Conservation (phyloP, 768 basidiomycete genomes). For the Termitomyces eurrhizus region DNA sequence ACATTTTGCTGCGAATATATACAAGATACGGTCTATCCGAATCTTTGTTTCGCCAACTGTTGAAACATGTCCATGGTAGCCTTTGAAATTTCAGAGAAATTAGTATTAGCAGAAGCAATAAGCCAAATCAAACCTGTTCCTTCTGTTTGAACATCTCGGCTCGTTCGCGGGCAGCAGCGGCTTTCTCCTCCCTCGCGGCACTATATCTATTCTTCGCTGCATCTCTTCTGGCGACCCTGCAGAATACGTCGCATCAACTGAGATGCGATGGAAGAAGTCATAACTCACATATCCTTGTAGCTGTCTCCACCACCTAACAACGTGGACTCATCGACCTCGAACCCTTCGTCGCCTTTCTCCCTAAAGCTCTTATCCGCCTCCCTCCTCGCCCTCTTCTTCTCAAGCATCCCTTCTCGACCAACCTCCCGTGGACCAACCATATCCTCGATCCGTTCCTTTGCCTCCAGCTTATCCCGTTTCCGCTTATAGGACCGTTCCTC, state of each 20-base stretch:
- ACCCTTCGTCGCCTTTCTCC: slow-evolving; percentile 73
- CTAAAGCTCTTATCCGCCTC: slow-evolving; percentile 69
- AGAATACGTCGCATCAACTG: slow-evolving; percentile 6
- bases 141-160: slow-evolving; percentile 63
- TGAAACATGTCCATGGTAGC: slow-evolving; percentile 98
- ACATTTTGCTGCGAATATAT: not conserved
- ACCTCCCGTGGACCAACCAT: slow-evolving; percentile 75
- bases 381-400: slow-evolving; percentile 76
- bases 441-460: slow-evolving; percentile 71
- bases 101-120: not conserved
- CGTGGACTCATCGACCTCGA: slow-evolving; percentile 75
- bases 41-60: slow-evolving; percentile 47
- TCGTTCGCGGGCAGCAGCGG: slow-evolving; percentile 54
- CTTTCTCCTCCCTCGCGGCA: slow-evolving; percentile 43
- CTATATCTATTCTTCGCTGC: slow-evolving; percentile 61
- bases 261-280: not conserved
- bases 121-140: slow-evolving; percentile 49
- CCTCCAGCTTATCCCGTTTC: slow-evolving; percentile 63
- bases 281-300: slow-evolving; percentile 70
- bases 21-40: slow-evolving; percentile 1
- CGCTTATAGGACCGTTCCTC: slow-evolving; percentile 56
- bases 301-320: slow-evolving; percentile 82
- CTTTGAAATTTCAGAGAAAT: slow-evolving; percentile 17
- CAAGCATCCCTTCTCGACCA: slow-evolving; percentile 80
- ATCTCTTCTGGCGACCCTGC: slow-evolving; percentile 72